Conservation (phyloP, 108 stramenopile species). For the Cyclotella choctawhatcheeana region DNA sequence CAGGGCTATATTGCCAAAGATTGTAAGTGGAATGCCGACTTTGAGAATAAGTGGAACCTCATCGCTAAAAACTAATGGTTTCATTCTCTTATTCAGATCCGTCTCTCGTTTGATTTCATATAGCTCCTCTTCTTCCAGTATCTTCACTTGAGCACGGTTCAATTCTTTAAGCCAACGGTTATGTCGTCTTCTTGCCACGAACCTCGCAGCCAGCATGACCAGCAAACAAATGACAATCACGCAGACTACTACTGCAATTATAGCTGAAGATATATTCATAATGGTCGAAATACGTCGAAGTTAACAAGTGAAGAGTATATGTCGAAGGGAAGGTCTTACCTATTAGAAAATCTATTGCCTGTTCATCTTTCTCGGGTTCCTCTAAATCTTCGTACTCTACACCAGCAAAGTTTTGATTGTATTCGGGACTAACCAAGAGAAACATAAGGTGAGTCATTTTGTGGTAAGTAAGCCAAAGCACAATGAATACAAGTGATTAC, state of each 20-base stretch:
- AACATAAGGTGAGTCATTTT: neutral
- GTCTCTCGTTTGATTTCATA: slow-evolving; percentile 34
- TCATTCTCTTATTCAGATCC: slow-evolving; percentile 54
- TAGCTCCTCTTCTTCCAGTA: slow-evolving; percentile 29
- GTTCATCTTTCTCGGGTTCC: slow-evolving; percentile 26
- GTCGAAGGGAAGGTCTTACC: no score
- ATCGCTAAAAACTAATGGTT: slow-evolving; percentile 55
- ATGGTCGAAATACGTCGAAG: no score
- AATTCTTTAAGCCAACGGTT: slow-evolving; percentile 56
- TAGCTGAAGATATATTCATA: no score
- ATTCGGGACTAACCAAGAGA: slow-evolving; percentile 33
- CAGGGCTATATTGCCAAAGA: slow-evolving; percentile 74
- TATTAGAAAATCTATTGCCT: slow-evolving; percentile 50
- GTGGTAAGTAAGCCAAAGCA: no score
- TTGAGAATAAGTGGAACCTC: slow-evolving; percentile 60
- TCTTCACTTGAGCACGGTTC: slow-evolving; percentile 31
- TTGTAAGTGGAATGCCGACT: slow-evolving; percentile 60
- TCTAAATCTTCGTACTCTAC: slow-evolving; percentile 48
- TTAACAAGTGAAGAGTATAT: no score
- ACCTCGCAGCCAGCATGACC: slow-evolving; percentile 30
- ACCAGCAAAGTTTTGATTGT: slow-evolving; percentile 45
- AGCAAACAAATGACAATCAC: slow-evolving; percentile 31
- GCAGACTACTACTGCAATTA: slow-evolving; percentile 35
- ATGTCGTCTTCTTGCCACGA: slow-evolving; percentile 56
- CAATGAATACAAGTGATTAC: neutral